Evolutionary conservation across 768 basidiomycete genomes (phyloP), one percentile per base, ranked within the genome.

Genomic region (Leccinum incarnatum): DNA sequence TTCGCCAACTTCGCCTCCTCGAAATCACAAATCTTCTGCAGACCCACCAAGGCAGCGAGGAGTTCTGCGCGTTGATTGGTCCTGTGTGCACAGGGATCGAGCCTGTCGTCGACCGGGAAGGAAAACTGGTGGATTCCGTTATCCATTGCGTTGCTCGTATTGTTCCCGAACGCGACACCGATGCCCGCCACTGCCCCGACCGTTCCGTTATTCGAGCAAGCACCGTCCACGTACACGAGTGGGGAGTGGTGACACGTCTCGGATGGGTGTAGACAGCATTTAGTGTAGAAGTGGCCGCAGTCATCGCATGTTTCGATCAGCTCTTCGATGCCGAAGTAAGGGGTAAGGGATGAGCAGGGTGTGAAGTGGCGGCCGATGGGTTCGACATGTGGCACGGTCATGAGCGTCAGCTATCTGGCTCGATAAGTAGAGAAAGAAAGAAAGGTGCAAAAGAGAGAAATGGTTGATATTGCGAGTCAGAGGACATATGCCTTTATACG

Each of bases 11-110:
- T 19, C 21, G 1, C 27, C 23, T 69, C 71, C 72, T 27, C 36
- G 27, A 8, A 63, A 65, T 25, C 70, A 56, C 69, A 72, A 70
- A 58, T 54, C 1, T 32, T 74, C 68, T 2, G 68, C 70, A 37
- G 71, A 68, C 54, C 54, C 5, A 27, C 45, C 30, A 54, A 7
- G 8, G 42, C 54, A 32, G 54, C 54, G 6, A 54, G 54, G 21
- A 54, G 54, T 25, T 54, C 45, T 5, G 45, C 54, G 6, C 54
- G 54, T 7, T 54, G 54, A 11, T 21, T 54, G 14, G 54, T 48
- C 45, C 45, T 46, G 19, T 14, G 23, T 4, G 10, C 29, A 21
- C 21, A 15, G 14, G 45, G 54, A 12, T 54, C 54, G 14, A 54
- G 54, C 45, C 17, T 23, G 4, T 54, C 45, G 2, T 46, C 42